A percentile compares a stretch with the other conserved stretches of the same genome.
phyloP scores from a whole-genome alignment of 2,329 filamentous ascomycete species.

The Alternaria tenuissima region DNA sequence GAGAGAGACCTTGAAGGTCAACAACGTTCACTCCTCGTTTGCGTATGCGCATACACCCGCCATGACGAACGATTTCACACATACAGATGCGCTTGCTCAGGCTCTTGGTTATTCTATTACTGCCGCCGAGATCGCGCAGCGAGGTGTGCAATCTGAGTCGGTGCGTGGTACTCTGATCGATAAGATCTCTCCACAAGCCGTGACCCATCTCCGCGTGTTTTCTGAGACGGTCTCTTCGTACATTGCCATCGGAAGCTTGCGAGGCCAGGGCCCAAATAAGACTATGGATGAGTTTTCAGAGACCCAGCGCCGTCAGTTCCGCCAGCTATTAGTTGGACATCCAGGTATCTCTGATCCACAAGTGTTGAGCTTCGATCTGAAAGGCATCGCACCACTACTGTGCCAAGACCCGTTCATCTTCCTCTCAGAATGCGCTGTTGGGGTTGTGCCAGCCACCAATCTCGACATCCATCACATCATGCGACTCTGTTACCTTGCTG shows the following conservation, averaged over 20 bases:
- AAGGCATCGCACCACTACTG: constrained; percentile 63
- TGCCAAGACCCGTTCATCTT: constrained; percentile 79
- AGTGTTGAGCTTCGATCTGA: constrained; percentile 54
- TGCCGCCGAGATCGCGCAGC: constrained; percentile 88
- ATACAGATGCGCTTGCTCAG: constrained; percentile 67
- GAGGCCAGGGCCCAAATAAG: constrained; percentile 65
- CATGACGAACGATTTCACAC: constrained; percentile 57
- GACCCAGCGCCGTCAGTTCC: constrained; percentile 74
- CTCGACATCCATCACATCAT: constrained; percentile 82
- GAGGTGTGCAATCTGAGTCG: constrained; percentile 77
- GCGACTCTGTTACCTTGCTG: constrained; percentile 86
- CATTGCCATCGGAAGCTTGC: constrained; percentile 76
- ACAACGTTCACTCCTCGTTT: constrained; percentile 59
- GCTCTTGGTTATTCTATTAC: constrained; percentile 85
- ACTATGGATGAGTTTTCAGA: constrained; percentile 74
- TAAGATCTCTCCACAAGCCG: constrained; percentile 80
- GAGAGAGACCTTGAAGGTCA: constrained; percentile 62
- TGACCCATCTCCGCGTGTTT: constrained; percentile 88
- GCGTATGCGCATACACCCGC: constrained; percentile 53
- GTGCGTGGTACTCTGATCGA: constrained; percentile 77
- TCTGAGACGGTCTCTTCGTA: constrained; percentile 90
- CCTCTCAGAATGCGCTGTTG: constrained; percentile 79
- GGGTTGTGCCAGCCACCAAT: constrained; percentile 70
- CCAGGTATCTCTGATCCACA: constrained; percentile 51
- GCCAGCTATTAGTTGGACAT: constrained; percentile 73